These are phyloP conservation scores for Magnusiomyces fungicola DNA, from an alignment of 1,139 yeast species.

Conservation along the genomic window DNA sequence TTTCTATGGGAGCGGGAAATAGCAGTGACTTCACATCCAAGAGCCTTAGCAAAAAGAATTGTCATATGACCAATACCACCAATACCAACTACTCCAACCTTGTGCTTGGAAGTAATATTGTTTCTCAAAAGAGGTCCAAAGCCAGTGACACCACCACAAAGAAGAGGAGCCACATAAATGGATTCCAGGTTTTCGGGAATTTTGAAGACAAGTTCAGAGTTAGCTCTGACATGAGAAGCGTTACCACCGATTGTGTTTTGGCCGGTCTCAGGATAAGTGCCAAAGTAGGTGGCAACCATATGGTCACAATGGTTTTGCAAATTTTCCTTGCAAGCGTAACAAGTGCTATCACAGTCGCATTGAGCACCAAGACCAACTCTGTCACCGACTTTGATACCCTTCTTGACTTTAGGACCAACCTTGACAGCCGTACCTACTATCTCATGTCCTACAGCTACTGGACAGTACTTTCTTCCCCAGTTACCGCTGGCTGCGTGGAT, in stretches of 20 bases:
- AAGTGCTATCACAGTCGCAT: conserved; percentile 41
- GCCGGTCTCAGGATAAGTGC: conserved; percentile 22
- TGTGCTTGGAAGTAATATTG: conserved; percentile 42
- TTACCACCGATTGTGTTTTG: conserved; percentile 50
- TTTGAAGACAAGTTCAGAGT: conserved; percentile 47
- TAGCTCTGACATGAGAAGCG: conserved; percentile 48
- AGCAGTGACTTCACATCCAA: conserved; percentile 46
- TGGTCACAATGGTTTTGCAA: conserved; percentile 47
- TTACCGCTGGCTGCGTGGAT: conserved; percentile 40
- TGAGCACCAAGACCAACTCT: conserved; percentile 59
- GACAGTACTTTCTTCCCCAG: conserved; percentile 33
- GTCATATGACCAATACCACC: conserved; percentile 56
- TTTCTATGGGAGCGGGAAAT: conserved; percentile 42
- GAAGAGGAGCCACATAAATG: conserved; percentile 50
- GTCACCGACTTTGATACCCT: conserved; percentile 46
- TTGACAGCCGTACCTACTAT: conserved; percentile 48
- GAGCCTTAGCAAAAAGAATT: conserved; percentile 44
- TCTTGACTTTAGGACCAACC: conserved; percentile 34
- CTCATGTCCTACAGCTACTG: conserved; percentile 45
- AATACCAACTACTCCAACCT: conserved; percentile 47
- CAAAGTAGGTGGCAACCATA: conserved; percentile 39
- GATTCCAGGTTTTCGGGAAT: conserved; percentile 48
- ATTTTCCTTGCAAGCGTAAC: conserved; percentile 41
- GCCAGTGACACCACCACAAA: conserved; percentile 64
- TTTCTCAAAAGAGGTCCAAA: conserved; percentile 49